phyloP scores from a whole-genome alignment of 225 moss, liverwort and hornwort genomes.

The Takakia lepidozioides region DNA sequence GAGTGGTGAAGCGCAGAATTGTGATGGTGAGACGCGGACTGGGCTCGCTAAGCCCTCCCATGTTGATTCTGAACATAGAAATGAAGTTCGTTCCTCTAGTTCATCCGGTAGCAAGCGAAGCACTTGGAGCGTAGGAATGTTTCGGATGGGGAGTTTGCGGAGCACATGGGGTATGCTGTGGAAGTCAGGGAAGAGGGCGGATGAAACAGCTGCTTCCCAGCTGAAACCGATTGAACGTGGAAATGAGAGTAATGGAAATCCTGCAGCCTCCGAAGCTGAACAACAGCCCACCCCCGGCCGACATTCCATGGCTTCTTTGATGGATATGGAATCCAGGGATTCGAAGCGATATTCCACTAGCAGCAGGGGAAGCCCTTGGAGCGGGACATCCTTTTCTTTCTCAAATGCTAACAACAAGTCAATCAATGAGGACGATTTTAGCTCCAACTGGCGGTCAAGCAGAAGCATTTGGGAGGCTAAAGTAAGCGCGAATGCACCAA shows the following conservation, averaged over 20 bases:
- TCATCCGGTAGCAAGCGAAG: too few species aligned
- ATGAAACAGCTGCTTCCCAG: conserved; percentile 14
- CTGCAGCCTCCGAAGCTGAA: conserved; percentile 8
- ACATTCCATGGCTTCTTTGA: conserved; percentile 36
- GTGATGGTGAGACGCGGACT: conserved; percentile 15
- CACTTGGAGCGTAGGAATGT: conserved; percentile 45
- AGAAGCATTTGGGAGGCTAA: too few species aligned
- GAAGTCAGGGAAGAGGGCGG: conserved; percentile 26
- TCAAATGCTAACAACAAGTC: conserved; percentile 14
- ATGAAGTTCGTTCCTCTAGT: too few species aligned
- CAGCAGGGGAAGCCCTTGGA: conserved; percentile 39
- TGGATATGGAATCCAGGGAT: conserved; percentile 46
- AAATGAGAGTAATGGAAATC: conserved; percentile 7
- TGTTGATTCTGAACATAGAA: too few species aligned
- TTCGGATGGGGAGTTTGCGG: conserved; percentile 43
- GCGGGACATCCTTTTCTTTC: background rate
- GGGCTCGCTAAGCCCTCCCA: too few species aligned
- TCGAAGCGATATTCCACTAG: conserved; percentile 39
- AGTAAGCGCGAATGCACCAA: conserved; percentile 23
- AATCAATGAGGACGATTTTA: conserved; percentile 27
- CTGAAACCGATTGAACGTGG: conserved; percentile 13
- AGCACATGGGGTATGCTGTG: conserved; percentile 24
- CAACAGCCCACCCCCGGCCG: conserved; percentile 31
- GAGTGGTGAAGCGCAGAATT: conserved; percentile 32
- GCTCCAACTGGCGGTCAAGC: conserved; percentile 38